phyloP scores from a whole-genome alignment of 805 yeast genomes.

The Kluyveromyces dobzhanskii region DNA sequence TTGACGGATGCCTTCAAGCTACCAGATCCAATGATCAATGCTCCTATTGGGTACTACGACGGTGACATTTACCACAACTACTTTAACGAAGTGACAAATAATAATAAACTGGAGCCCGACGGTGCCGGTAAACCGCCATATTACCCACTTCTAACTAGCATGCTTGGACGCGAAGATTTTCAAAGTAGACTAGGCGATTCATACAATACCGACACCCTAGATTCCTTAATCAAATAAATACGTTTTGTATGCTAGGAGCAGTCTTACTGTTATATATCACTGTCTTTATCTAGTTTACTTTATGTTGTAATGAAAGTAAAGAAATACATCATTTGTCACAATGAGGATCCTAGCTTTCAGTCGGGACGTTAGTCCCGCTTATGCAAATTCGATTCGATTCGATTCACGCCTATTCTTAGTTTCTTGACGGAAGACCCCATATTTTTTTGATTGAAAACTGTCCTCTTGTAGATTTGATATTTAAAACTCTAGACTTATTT shows the following conservation, averaged over 20 bases:
- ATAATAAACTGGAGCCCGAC: conserved; percentile 43
- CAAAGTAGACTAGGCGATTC: conserved; percentile 31
- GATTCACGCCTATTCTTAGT: too few relatives aligned
- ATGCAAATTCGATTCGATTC: too few relatives aligned
- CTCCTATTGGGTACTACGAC: conserved; percentile 71
- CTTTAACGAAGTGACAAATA: conserved; percentile 47
- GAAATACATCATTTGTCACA: too few relatives aligned
- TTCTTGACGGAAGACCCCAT: too few relatives aligned
- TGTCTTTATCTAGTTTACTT: too few relatives aligned
- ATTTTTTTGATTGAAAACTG: too few relatives aligned
- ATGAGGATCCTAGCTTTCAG: too few relatives aligned
- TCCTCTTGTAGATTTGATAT: too few relatives aligned
- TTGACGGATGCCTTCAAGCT: conserved; percentile 79
- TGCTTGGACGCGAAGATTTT: conserved; percentile 32
- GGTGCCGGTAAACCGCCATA: conserved; percentile 45
- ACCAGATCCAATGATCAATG: conserved; percentile 71
- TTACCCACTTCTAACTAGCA: conserved; percentile 29
- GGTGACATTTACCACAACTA: conserved; percentile 82
- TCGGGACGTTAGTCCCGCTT: too few relatives aligned
- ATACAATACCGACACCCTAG: conserved; percentile 23
- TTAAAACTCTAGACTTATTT: not conserved
- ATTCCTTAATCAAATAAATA: not conserved
- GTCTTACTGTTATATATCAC: too few relatives aligned
- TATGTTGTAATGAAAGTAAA: too few relatives aligned
- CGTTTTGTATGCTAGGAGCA: too few relatives aligned